phyloP scores from a whole-genome alignment of 1,284 basidiomycete genomes.

The Ceratobasidium sp. region DNA sequence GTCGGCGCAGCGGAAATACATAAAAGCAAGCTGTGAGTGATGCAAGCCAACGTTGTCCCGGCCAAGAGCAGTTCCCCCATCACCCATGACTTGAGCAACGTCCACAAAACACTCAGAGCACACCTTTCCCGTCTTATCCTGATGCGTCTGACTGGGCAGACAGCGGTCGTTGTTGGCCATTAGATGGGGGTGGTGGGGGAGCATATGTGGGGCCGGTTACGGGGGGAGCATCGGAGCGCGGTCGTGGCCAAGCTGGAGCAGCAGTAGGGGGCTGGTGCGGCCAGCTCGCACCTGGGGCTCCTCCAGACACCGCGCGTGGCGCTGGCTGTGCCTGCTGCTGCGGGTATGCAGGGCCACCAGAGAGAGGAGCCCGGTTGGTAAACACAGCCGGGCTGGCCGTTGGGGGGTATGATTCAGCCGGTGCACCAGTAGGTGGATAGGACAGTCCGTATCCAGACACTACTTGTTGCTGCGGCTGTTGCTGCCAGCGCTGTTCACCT shows the following conservation, averaged over 20 bases:
- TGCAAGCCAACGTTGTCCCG: conserved; percentile 1
- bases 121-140: conserved; percentile 1
- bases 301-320: too few species aligned
- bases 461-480: conserved; percentile 8
- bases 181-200: conserved; percentile 10
- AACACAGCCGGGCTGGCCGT: conserved; percentile 12
- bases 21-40: conserved; percentile 16
- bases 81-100: too few species aligned
- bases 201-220: not conserved
- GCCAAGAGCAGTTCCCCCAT: too few species aligned
- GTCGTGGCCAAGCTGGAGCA: conserved; percentile 11
- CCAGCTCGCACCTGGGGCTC: conserved; percentile 1
- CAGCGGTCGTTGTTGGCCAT: conserved; percentile 14
- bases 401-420: conserved; percentile 11
- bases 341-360: conserved; percentile 1
- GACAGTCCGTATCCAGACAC: not conserved
- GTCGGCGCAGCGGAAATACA: conserved; percentile 29
- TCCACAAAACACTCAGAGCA: too few species aligned
- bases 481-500: conserved; percentile 8
- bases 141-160: conserved; percentile 27
- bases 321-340: not conserved
- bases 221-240: conserved; percentile 8
- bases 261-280: conserved; percentile 16
- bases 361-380: not conserved
- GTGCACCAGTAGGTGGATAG: conserved; percentile 16